Conservation (phyloP, 202 grass and related monocot genomes). For the Dendrocalamus latiflorus region DNA sequence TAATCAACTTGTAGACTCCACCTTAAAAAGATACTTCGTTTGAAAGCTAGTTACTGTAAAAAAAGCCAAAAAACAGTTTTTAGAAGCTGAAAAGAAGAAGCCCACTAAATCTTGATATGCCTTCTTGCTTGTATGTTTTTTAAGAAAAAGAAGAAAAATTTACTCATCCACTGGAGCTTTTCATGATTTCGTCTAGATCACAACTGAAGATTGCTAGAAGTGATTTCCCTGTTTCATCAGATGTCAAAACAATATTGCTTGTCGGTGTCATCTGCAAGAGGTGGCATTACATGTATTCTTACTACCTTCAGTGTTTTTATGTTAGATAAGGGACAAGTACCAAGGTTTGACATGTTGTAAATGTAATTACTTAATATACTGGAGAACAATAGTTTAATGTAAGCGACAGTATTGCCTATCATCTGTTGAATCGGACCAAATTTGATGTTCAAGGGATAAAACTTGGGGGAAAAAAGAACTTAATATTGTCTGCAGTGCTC, state of each 20-base stretch:
- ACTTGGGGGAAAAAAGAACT: background rate
- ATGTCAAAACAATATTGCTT: background rate
- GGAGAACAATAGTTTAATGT: conserved; percentile 14
- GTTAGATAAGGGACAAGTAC: background rate
- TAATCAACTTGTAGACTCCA: too few relatives aligned
- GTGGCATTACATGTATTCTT: conserved; percentile 3
- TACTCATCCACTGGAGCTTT: conserved; percentile 2
- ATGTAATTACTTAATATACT: background rate
- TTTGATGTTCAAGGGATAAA: conserved; percentile 8
- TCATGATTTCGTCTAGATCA: conserved; percentile 7
- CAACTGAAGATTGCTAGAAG: background rate
- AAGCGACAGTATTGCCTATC: background rate
- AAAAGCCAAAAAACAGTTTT: too few relatives aligned
- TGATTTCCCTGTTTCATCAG: background rate
- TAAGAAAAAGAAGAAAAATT: background rate
- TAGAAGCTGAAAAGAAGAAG: too few relatives aligned
- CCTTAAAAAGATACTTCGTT: too few relatives aligned
- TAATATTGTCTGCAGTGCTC: background rate
- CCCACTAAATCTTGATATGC: background rate
- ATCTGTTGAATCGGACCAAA: background rate
- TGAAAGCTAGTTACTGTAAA: too few relatives aligned
- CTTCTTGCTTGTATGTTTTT: background rate
- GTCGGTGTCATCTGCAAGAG: background rate
- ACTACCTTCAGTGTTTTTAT: background rate
- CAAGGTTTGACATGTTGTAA: background rate